Percentiles rank a stretch among this genome's conserved stretches.
Evolutionary conservation across 2,329 filamentous ascomycete genomes (phyloP).

Genomic region (Anisogramma anomala): DNA sequence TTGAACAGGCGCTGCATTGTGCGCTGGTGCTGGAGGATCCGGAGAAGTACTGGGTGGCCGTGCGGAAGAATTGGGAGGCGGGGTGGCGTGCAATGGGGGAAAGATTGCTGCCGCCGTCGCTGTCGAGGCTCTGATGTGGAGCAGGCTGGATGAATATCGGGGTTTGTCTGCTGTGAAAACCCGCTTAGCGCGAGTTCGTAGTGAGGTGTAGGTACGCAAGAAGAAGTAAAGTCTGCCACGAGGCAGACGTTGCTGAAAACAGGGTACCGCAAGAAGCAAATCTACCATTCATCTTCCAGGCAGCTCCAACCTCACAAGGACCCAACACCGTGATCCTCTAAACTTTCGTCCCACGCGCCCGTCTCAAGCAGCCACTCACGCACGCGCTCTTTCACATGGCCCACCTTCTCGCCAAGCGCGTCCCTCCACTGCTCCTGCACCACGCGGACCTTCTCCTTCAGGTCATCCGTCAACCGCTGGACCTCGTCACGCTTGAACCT

Average conservation of each 20-base stretch:
- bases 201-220: too few relatives aligned
- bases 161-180: too few relatives aligned
- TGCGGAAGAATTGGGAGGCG: not conserved
- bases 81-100: too few relatives aligned
- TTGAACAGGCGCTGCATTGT: not conserved
- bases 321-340: slow-evolving; percentile 47
- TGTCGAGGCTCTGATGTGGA: too few relatives aligned
- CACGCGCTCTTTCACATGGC: slow-evolving; percentile 61
- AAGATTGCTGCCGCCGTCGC: too few relatives aligned
- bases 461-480: slow-evolving; percentile 61
- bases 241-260: too few relatives aligned
- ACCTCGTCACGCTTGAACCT: slow-evolving; percentile 57
- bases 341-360: slow-evolving; percentile 79
- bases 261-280: not conserved
- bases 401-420: slow-evolving; percentile 68
- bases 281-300: not conserved
- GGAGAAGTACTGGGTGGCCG: not conserved
- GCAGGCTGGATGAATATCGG: too few relatives aligned
- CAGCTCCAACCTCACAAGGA: slow-evolving; percentile 4
- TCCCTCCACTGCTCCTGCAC: slow-evolving; percentile 87
- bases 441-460: slow-evolving; percentile 86
- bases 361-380: slow-evolving; percentile 60
- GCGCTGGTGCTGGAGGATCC: not conserved
- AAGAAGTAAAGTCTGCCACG: too few relatives aligned
- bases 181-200: too few relatives aligned